A percentile compares a stretch with the other conserved stretches of the same genome.
These are phyloP conservation scores for Rhizopogon sp. DNA, from an alignment of 768 basidiomycete genomes.

Conservation along the genomic window DNA sequence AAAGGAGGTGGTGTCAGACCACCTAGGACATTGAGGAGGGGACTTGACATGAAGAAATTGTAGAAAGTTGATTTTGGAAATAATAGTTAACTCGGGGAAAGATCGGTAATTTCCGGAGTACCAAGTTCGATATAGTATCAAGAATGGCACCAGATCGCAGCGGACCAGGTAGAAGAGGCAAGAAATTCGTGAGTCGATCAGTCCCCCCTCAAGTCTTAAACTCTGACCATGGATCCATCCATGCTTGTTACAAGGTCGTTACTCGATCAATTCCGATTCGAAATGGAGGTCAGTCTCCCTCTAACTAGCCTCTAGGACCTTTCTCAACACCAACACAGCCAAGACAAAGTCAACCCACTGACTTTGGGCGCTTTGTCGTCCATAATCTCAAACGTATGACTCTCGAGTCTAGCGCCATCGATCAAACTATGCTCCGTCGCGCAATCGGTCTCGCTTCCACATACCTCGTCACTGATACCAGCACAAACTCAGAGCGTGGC, in stretches of 20 bases:
- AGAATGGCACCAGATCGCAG: background rate
- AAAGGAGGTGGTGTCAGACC: slow-evolving; percentile 55
- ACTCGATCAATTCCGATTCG: slow-evolving; percentile 20
- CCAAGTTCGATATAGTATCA: background rate
- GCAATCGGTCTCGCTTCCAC: slow-evolving; percentile 70
- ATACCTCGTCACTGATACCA: slow-evolving; percentile 72
- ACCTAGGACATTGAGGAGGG: slow-evolving; percentile 12
- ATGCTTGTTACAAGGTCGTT: slow-evolving; percentile 12
- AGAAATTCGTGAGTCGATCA: background rate
- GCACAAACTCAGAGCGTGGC: slow-evolving; percentile 54
- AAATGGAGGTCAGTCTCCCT: slow-evolving; percentile 24
- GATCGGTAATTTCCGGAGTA: slow-evolving; percentile 6
- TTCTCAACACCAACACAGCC: slow-evolving; percentile 8
- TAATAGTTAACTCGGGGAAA: background rate
- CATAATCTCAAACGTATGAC: slow-evolving; percentile 49
- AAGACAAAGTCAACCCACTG: slow-evolving; percentile 41
- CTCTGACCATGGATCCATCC: slow-evolving; percentile 20
- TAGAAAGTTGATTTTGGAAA: too few species aligned
- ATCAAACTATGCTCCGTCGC: slow-evolving; percentile 58
- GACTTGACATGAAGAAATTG: slow-evolving; percentile 1
- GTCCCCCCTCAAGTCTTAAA: background rate
- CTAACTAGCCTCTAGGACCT: too few species aligned
- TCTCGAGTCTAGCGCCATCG: slow-evolving; percentile 39
- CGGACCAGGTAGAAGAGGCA: background rate
- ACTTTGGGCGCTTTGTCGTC: slow-evolving; percentile 59